Evolutionary conservation across 1,284 basidiomycete species (phyloP), one percentile per base, ranked within the genome.

Genomic region (Cutaneotrichosporon curvatum): DNA sequence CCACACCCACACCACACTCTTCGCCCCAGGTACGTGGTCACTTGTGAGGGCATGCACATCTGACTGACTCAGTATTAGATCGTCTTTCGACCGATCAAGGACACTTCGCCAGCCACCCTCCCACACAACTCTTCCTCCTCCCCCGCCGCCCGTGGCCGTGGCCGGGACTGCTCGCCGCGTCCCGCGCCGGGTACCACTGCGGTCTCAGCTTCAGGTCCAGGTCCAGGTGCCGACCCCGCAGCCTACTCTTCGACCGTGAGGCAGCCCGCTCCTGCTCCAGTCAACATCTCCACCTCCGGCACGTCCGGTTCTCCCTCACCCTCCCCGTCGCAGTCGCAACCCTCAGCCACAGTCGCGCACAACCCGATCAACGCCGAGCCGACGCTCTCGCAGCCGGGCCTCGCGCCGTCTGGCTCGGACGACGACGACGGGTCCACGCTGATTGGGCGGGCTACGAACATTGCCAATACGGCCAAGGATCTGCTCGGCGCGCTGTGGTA

Each of bases 1-100:
- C 59, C 14, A 73, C 71, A 8, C 72, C 71, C 9, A 73, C 72
- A 3, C 71, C 72, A 2, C 70, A 73, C 55, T 72, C 70, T n/a
- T 71, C 69, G 32, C 72, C 72, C 25, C 66, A 71, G 53, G 72
- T 73, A 51, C 61, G 70, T 62, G 16, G 32, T 10, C 33, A 36
- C 25, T 18, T 25, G 48, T n/a, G n/a, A n/a, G n/a, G n/a, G 48
- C 41, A 23, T 33, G 42, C 22, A 38, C 46, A 48, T 52, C 55
- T 52, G 48, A 55, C 55, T 55, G 50, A 53, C 51, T 38, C 50
- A 59, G 55, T 46, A 54, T 36, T 58, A 71, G 68, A 68, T 71
- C 45, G 57, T 63, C 12, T 59, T 69, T 31, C 63, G 67, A 30
- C 62, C 62, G 9, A 43, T 71, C 35, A 60, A 64, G 53, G 67